Conservation (phyloP, 352 stramenopile genomes). For the Paralagenidium karlingii region DNA sequence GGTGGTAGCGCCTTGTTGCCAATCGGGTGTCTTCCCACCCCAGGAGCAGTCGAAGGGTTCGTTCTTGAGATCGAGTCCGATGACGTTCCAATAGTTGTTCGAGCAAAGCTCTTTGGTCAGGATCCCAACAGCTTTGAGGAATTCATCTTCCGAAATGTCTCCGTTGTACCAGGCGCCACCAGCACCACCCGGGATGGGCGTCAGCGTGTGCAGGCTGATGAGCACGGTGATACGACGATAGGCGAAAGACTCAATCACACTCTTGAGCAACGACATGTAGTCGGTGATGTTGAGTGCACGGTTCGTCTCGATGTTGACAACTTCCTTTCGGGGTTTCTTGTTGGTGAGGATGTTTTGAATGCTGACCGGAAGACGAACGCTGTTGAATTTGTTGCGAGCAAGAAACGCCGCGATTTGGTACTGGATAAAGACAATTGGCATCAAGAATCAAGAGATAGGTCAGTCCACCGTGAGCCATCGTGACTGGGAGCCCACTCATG, state of each 20-base stretch:
- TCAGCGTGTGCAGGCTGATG: slow-evolving; percentile 58
- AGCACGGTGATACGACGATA: slow-evolving; percentile 56
- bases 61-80: slow-evolving; percentile 68
- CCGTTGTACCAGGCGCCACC: slow-evolving; percentile 49
- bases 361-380: slow-evolving; percentile 41
- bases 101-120: slow-evolving; percentile 42
- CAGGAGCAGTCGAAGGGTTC: slow-evolving; percentile 47
- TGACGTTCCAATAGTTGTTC: slow-evolving; percentile 48
- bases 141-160: slow-evolving; percentile 36
- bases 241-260: slow-evolving; percentile 32
- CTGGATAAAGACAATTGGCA: not conserved
- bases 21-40: slow-evolving; percentile 21
- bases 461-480: too few species aligned
- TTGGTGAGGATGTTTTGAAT: slow-evolving; percentile 39
- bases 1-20: slow-evolving; percentile 36
- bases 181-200: slow-evolving; percentile 19
- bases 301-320: slow-evolving; percentile 61
- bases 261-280: slow-evolving; percentile 52
- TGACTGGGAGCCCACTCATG: not conserved
- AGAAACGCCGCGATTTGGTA: slow-evolving; percentile 56
- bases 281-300: slow-evolving; percentile 46
- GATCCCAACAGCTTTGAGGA: slow-evolving; percentile 32
- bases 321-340: slow-evolving; percentile 16
- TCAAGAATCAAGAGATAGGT: not conserved
- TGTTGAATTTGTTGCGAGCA: slow-evolving; percentile 62